Conservation (phyloP, 2,329 filamentous ascomycete species). For the Taxawa tesnikishii region DNA sequence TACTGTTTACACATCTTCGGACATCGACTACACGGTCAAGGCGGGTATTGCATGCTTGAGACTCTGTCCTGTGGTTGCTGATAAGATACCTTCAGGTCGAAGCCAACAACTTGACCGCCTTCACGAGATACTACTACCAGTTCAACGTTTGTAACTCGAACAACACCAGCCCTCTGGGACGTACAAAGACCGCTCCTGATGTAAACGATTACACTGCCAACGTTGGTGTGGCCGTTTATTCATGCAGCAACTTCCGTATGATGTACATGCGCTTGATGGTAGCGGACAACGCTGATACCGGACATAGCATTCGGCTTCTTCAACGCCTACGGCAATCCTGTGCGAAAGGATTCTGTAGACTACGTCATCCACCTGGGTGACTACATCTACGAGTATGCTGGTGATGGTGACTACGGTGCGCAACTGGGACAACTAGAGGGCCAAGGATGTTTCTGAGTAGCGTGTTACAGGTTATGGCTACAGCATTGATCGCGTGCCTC, state of each 20-base stretch:
- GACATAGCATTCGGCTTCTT: constrained; percentile 32
- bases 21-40: constrained; percentile 67
- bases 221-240: constrained; percentile 56
- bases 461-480: constrained; percentile 32
- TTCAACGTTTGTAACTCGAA: constrained; percentile 56
- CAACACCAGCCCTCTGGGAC: constrained; percentile 48
- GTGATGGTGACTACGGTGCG: constrained; percentile 22
- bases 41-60: constrained; percentile 21
- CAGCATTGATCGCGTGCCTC: constrained; percentile 38
- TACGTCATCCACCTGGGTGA: constrained; percentile 36
- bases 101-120: constrained; percentile 48
- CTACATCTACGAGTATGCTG: constrained; percentile 52
- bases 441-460: not conserved
- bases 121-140: constrained; percentile 57
- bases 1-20: constrained; percentile 54
- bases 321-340: constrained; percentile 25
- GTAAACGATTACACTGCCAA: constrained; percentile 43
- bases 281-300: constrained; percentile 8
- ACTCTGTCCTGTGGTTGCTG: constrained; percentile 1
- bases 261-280: constrained; percentile 11
- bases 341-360: constrained; percentile 32
- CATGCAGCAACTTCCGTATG: constrained; percentile 55
- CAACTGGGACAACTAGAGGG: not conserved
- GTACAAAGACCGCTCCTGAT: constrained; percentile 57
- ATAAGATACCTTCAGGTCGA: constrained; percentile 41